phyloP scores from a whole-genome alignment of 306 rosid genomes.

The Vigna angularis region DNA sequence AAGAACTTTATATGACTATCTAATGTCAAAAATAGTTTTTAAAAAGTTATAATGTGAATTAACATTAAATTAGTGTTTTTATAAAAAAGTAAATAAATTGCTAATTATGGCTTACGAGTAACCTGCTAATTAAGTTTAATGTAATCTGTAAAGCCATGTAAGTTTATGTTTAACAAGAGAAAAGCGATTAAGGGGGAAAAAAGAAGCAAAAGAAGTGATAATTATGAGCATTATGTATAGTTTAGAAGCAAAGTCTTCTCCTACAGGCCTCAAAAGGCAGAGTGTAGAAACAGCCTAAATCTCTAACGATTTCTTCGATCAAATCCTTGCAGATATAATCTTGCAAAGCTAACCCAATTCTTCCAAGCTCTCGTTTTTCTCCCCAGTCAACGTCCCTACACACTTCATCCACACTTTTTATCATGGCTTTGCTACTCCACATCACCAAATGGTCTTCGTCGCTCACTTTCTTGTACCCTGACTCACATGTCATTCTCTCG shows the following conservation, averaged over 20 bases:
- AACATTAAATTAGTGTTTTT: no score
- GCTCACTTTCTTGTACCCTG: conserved; percentile 38
- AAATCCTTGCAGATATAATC: conserved; percentile 78
- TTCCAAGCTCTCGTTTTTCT: conserved; percentile 71
- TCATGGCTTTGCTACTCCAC: conserved; percentile 63
- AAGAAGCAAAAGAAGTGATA: not conserved
- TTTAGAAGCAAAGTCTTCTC: conserved; percentile 79
- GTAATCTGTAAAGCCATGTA: conserved; percentile 10
- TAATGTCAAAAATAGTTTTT: no score
- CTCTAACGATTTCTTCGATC: conserved; percentile 70
- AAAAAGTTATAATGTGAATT: no score
- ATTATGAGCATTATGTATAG: conserved; percentile 6
- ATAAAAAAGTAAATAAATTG: not conserved
- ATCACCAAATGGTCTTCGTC: conserved; percentile 37
- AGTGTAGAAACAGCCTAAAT: conserved; percentile 54
- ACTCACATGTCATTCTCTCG: conserved; percentile 49
- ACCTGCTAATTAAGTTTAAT: conserved; percentile 1
- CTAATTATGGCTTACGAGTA: conserved; percentile 1
- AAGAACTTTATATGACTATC: no score
- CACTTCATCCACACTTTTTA: conserved; percentile 69
- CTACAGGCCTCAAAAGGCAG: conserved; percentile 73
- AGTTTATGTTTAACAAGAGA: not conserved
- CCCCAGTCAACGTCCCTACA: conserved; percentile 81
- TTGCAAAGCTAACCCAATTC: conserved; percentile 83
- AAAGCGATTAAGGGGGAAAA: not conserved